Evolutionary conservation across 345 rosid species (phyloP).

Genomic region (Triadica sebifera): DNA sequence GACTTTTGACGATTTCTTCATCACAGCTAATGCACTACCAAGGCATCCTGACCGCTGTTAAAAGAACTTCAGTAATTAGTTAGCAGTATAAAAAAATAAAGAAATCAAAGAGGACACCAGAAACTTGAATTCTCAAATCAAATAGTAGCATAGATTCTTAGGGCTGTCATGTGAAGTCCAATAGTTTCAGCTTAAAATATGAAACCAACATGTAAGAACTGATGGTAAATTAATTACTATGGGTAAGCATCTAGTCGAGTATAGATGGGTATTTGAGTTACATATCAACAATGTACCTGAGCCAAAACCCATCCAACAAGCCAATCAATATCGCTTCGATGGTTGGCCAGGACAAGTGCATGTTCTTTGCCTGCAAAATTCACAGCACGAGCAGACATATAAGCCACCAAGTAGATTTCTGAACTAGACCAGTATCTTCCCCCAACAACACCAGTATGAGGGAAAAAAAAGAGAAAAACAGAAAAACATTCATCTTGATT

Average conservation of each 20-base stretch:
- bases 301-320: constrained; percentile 97
- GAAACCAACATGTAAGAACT: neutral
- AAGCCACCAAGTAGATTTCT: neutral
- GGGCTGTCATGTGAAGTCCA: neutral
- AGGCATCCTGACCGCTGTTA: constrained; percentile 92
- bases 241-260: neutral
- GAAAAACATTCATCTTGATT: neutral
- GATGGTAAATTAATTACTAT: neutral
- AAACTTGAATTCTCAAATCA: neutral
- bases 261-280: neutral
- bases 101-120: neutral
- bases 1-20: constrained; percentile 95
- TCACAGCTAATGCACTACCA: constrained; percentile 88
- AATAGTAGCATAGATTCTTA: neutral
- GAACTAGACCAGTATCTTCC: neutral
- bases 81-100: constrained; percentile 11
- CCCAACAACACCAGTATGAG: neutral
- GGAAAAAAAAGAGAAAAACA: too few relatives aligned
- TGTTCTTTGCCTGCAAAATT: constrained; percentile 78
- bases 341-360: constrained; percentile 81
- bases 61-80: constrained; percentile 21
- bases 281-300: constrained; percentile 50
- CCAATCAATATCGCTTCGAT: constrained; percentile 97
- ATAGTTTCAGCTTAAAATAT: neutral
- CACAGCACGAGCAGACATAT: constrained; percentile 9